A percentile compares a stretch with the other conserved stretches of the same genome.
These are phyloP conservation scores for Claviceps paspali DNA, from an alignment of 2,329 filamentous ascomycete species.

Conservation along the genomic window DNA sequence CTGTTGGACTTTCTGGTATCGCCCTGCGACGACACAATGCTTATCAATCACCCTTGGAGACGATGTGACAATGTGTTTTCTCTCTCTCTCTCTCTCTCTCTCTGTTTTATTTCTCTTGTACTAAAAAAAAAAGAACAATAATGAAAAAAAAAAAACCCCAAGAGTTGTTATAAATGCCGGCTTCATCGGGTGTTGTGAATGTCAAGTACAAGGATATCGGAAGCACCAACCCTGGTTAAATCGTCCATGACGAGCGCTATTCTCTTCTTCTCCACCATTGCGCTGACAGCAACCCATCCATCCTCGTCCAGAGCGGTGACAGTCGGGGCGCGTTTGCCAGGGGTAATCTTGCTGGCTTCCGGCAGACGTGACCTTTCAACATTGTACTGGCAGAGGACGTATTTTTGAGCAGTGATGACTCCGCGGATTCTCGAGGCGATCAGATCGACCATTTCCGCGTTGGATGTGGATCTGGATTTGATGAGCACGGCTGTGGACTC, in stretches of 20 bases:
- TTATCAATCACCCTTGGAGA: too few species aligned
- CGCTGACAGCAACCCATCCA: constrained; percentile 85
- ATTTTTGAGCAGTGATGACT: constrained; percentile 89
- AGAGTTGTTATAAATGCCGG: not conserved
- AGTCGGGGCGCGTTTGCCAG: constrained; percentile 85
- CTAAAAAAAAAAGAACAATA: not conserved
- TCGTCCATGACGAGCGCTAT: constrained; percentile 82
- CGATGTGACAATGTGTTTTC: too few species aligned
- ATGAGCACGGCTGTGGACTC: constrained; percentile 80
- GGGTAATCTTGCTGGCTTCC: constrained; percentile 62
- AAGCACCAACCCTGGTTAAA: constrained; percentile 58
- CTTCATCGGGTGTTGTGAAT: constrained; percentile 60
- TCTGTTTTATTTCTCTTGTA: too few species aligned
- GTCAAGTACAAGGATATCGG: constrained; percentile 71
- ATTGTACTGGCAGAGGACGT: constrained; percentile 94
- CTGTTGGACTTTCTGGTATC: too few species aligned
- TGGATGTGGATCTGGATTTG: constrained; percentile 71
- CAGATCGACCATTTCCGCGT: constrained; percentile 65
- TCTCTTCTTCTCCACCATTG: constrained; percentile 82
- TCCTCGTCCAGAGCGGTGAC: constrained; percentile 78
- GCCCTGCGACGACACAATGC: too few species aligned
- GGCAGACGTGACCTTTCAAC: constrained; percentile 55
- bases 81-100: too few species aligned
- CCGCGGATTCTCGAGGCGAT: constrained; percentile 79
- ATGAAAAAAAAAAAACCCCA: too few species aligned